Evolutionary conservation across 2,329 filamentous ascomycete species (phyloP), one percentile per base, ranked within the genome.

Genomic region (Ceratocystis eucalypticola): DNA sequence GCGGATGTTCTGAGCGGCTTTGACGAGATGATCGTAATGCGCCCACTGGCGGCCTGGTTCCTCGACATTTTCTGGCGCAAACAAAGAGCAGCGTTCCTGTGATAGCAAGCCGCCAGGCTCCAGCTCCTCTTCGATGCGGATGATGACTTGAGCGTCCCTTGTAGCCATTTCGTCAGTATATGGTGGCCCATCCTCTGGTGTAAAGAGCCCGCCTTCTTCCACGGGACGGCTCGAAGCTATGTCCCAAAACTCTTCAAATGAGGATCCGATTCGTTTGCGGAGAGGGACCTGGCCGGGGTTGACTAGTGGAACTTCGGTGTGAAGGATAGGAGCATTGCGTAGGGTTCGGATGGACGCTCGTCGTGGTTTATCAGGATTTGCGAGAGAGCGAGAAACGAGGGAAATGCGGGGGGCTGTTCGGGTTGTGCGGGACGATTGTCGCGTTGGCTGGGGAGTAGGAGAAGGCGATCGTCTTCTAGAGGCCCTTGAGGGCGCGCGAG

Each of bases 21-120:
- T 86, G 59, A 88, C 80, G 65, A 97, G 80, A 73, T 97, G 89
- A 72, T 97, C 92, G 72, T 85, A 83, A 70, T 95, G 91, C n/a
- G 88, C 86, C 79, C 90, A 97, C 72, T 94, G 90, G 64, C 83
- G 81, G 0, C 85, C 83, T 0, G 89, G 89, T 71, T 95, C 88
- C 66, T 89, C 86, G 68, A 78, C 78, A 12, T 84, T 79, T 69
- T 94, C 89, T 0, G 89, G 88, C 20, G 86, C 80, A 71, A 89
- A 94, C 28, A 87, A 77, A 1, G 86, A 87, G 73, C 89, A 93
- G 68, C 82, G 80, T 68, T 85, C 84, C 65, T 81, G 77, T 63
- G 88, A 91, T 33, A 96, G 79, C 3, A 91, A 74, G 1, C 91
- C 90, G 17, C 91, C 92, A 4, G 86, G 83, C 71, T 89, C 80